Conservation (phyloP, 805 yeast species). For the Pichia phayaonensis region DNA sequence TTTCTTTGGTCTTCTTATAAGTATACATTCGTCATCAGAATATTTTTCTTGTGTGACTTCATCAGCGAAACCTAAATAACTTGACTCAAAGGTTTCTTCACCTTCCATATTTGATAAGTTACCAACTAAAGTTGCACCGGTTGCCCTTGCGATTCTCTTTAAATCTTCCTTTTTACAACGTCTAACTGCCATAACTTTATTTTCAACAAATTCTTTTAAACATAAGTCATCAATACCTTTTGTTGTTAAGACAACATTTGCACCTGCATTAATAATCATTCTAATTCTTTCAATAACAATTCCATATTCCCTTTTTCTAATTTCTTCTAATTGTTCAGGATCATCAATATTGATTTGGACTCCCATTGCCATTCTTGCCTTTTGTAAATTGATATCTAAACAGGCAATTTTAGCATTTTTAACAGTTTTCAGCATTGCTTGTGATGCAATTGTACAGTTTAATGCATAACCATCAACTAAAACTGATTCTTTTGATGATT, state of each 20-base stretch:
- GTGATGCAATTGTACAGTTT: slow-evolving; percentile 95
- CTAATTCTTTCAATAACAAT: slow-evolving; percentile 75
- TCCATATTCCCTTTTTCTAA: slow-evolving; percentile 81
- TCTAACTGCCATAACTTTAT: slow-evolving; percentile 91
- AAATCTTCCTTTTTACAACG: slow-evolving; percentile 95
- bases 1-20: slow-evolving; percentile 81
- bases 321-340: slow-evolving; percentile 86
- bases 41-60: slow-evolving; percentile 85
- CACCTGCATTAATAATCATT: slow-evolving; percentile 80
- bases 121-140: slow-evolving; percentile 88
- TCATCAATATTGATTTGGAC: slow-evolving; percentile 95
- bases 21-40: slow-evolving; percentile 95
- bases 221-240: slow-evolving; percentile 94
- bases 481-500: slow-evolving; percentile 78
- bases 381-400: slow-evolving; percentile 87
- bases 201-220: slow-evolving; percentile 83
- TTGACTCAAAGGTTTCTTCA: slow-evolving; percentile 82
- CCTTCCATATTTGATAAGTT: slow-evolving; percentile 93
- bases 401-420: slow-evolving; percentile 75
- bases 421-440: slow-evolving; percentile 81
- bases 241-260: slow-evolving; percentile 86
- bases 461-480: slow-evolving; percentile 91
- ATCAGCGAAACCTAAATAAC: slow-evolving; percentile 82
- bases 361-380: slow-evolving; percentile 97
- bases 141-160: slow-evolving; percentile 93